phyloP scores from a whole-genome alignment of 257 asterid species.

The Rauvolfia tetraphylla region DNA sequence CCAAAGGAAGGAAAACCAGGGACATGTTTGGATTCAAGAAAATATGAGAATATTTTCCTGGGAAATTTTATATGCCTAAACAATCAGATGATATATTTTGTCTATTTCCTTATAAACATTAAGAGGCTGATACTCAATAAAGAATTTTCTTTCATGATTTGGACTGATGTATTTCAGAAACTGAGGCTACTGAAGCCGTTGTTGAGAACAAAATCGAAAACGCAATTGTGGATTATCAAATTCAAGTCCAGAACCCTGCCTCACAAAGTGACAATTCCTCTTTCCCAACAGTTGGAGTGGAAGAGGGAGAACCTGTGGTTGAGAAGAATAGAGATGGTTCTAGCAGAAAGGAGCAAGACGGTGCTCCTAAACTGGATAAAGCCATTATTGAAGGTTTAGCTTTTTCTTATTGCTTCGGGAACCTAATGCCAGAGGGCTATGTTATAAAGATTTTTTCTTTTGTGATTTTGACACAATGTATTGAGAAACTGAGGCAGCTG shows the following conservation, averaged over 20 bases:
- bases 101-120: not conserved
- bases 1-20: not conserved
- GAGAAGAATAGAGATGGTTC: conserved; percentile 27
- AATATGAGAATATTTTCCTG: not conserved
- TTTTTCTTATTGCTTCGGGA: not conserved
- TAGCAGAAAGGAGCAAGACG: conserved; percentile 27
- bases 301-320: conserved; percentile 16
- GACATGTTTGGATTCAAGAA: not conserved
- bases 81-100: not conserved
- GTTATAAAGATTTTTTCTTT: no score
- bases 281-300: conserved; percentile 7
- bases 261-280: conserved; percentile 11
- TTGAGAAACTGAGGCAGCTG: conserved; percentile 35
- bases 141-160: conserved; percentile 10
- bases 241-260: conserved; percentile 26
- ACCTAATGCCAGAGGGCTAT: no score
- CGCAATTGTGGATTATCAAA: conserved; percentile 20
- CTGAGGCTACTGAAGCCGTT: conserved; percentile 26
- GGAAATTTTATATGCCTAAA: not conserved
- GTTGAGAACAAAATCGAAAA: conserved; percentile 20
- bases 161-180: conserved; percentile 33
- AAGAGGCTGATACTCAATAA: not conserved
- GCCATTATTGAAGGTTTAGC: conserved; percentile 34
- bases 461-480: conserved; percentile 13
- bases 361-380: conserved; percentile 28